Base-by-base conservation (phyloP, 2,329 filamentous ascomycete species). In the Fonsecaea erecta region DNA sequence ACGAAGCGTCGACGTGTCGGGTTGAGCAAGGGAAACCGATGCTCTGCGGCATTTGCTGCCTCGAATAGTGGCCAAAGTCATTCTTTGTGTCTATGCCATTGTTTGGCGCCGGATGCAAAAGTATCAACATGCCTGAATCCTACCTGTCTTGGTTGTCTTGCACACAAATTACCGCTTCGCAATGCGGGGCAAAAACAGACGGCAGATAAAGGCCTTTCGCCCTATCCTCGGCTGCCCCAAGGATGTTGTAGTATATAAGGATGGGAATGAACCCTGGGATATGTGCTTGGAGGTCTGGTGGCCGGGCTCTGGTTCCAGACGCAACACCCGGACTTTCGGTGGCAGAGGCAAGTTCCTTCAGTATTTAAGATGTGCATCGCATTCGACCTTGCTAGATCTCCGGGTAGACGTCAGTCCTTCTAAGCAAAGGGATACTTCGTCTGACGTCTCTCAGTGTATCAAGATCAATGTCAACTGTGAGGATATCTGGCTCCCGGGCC, bases 391-490 rank as follows among this genome's bases (percentile, higher is more conserved):
- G 57, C 46, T 46, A 82, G 51, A 82, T 71, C 70, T 80, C 79
- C 3, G 79, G 78, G 66, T 83, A 83, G 52, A 83, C 75, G 71
- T 83, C 81, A 60, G 80, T 83, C 73, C 87, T 79, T 71, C 86
- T 82, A 60, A 83, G 73, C 63, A 89, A 74, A 1, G 86, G 85
- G 77, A 88, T 84, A 68, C 85, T 82, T 68, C 74, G 81, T 70
- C 83, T 82, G 6, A 85, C 78, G 72, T 81, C 85, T 63, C 82
- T 76, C 60, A 86, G 72, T 34, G 80, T 75, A 26, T 79, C 78
- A 8, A 86, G 71, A 76, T 88, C 84, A 64, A 88, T 80, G 70
- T 87, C 83, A 1, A 83, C 82, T 37, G 79, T 75, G 2, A 78
- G 78, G 68, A 85, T 79, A 56, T 82, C 77, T 6, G 82, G 78